phyloP scores from a whole-genome alignment of 2,329 filamentous ascomycete species.

The Keithomyces neogunnii region DNA sequence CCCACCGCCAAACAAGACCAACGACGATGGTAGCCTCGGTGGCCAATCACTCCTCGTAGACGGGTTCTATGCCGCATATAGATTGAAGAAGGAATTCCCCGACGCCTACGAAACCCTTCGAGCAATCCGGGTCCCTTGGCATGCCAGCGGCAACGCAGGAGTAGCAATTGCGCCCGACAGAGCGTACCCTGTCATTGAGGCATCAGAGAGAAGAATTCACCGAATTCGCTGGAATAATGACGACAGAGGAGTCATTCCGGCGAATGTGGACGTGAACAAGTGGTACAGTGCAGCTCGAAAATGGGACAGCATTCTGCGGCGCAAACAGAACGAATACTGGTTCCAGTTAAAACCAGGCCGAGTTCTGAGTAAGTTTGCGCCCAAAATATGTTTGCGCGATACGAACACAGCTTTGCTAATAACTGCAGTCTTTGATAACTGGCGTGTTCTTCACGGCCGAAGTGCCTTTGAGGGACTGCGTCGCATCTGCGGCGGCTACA shows the following conservation, averaged over 20 bases:
- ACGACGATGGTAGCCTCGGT: conserved; percentile 38
- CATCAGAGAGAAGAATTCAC: conserved; percentile 33
- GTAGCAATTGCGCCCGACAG: conserved; percentile 68
- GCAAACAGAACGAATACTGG: conserved; percentile 62
- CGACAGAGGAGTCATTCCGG: conserved; percentile 66
- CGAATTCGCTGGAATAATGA: conserved; percentile 91
- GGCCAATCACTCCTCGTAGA: conserved; percentile 80
- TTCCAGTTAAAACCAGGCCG: conserved; percentile 73
- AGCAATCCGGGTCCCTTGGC: conserved; percentile 56
- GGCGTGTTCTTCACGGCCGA: conserved; percentile 85
- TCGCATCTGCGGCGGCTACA: conserved; percentile 85
- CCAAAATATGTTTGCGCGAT: not conserved
- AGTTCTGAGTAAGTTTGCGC: conserved; percentile 54
- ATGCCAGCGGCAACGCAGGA: conserved; percentile 84
- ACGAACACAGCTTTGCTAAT: not conserved
- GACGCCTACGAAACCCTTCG: conserved; percentile 50
- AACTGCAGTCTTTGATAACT: conserved; percentile 79
- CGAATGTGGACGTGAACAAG: conserved; percentile 36
- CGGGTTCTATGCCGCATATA: conserved; percentile 64
- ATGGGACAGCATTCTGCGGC: conserved; percentile 63
- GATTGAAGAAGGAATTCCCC: conserved; percentile 46
- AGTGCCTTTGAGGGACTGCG: conserved; percentile 74
- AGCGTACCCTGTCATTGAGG: conserved; percentile 63
- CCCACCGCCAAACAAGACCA: conserved; percentile 29
- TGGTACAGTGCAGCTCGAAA: conserved; percentile 79